These are phyloP conservation scores for Vitis rotundifolia DNA, from an alignment of 164 flowering plant species.

Conservation along the genomic window DNA sequence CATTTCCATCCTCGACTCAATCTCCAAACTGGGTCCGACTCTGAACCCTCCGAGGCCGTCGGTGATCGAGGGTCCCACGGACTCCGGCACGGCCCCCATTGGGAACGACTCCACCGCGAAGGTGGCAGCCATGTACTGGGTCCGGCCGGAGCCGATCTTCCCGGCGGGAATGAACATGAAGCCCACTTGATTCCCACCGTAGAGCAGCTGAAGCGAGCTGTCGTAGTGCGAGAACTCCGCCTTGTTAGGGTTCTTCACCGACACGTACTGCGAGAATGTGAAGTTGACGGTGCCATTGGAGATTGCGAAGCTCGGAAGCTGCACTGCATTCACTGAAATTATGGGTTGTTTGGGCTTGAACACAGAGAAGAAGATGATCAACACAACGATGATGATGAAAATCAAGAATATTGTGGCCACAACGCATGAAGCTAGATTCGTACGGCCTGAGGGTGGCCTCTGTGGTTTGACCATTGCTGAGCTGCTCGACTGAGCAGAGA, in stretches of 20 bases:
- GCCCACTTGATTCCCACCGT: constrained; percentile 73
- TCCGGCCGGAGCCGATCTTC: constrained; percentile 59
- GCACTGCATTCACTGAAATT: constrained; percentile 67
- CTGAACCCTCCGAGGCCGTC: constrained; percentile 26
- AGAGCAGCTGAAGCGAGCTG: constrained; percentile 79
- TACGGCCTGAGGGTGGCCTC: constrained; percentile 41
- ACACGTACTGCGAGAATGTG: constrained; percentile 81
- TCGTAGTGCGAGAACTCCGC: constrained; percentile 87
- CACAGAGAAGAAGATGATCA: constrained; percentile 81
- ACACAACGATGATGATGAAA: constrained; percentile 52
- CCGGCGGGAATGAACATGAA: constrained; percentile 99
- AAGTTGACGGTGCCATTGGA: constrained; percentile 70
- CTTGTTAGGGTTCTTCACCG: constrained; percentile 80
- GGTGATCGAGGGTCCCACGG: constrained; percentile 10
- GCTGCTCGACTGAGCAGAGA: neutral
- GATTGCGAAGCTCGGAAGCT: constrained; percentile 76
- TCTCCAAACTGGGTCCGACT: constrained; percentile 63
- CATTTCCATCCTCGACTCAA: constrained; percentile 72
- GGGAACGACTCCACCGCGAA: constrained; percentile 82
- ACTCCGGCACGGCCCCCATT: constrained; percentile 11
- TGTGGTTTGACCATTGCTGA: constrained; percentile 26
- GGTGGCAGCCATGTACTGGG: constrained; percentile 82
- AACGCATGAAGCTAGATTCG: constrained; percentile 84
- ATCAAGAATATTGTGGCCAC: constrained; percentile 81
- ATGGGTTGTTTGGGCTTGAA: constrained; percentile 80